A percentile compares a stretch with the other conserved stretches of the same genome.
Conservation (phyloP, 768 basidiomycete species). For the Sarcomyxa edulis region DNA sequence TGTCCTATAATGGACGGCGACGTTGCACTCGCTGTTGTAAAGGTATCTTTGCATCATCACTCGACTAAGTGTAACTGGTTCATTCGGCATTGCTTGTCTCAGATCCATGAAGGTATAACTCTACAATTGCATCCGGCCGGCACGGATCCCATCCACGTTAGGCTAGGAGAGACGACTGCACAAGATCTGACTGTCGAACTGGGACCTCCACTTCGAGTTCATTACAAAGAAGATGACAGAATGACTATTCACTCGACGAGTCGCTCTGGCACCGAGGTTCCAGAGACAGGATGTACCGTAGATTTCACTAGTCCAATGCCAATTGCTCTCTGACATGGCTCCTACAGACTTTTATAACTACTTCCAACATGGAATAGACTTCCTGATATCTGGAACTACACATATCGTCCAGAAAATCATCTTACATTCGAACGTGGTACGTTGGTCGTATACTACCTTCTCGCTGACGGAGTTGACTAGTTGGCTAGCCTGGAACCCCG, state of each 20-base stretch:
- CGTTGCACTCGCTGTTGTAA: constrained; percentile 58
- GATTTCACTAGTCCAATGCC: constrained; percentile 8
- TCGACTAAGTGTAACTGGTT: too few species aligned
- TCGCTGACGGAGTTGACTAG: constrained; percentile 1
- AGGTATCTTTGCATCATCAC: constrained; percentile 40
- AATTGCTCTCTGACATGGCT: constrained; percentile 2
- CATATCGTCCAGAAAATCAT: constrained; percentile 83
- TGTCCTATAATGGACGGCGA: constrained; percentile 71
- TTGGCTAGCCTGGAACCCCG: constrained; percentile 72
- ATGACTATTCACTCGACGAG: constrained; percentile 75
- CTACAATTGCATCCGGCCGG: constrained; percentile 61
- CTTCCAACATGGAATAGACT: constrained; percentile 87
- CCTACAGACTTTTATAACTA: constrained; percentile 85
- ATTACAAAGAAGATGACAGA: constrained; percentile 86
- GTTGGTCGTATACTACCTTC: constrained; percentile 13
- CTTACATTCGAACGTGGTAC: constrained; percentile 82
- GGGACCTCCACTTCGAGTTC: constrained; percentile 69
- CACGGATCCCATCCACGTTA: constrained; percentile 48
- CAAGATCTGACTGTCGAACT: constrained; percentile 79
- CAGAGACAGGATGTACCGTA: constrained; percentile 49
- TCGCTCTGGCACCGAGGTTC: constrained; percentile 37
- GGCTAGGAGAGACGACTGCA: constrained; percentile 70
- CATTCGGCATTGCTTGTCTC: background rate
- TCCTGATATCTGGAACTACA: constrained; percentile 66
- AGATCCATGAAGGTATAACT: constrained; percentile 73